Percentiles rank a stretch among this genome's conserved stretches.
Evolutionary conservation across 306 rosid species (phyloP).

Genomic region (Ammopiptanthus mongolicus): DNA sequence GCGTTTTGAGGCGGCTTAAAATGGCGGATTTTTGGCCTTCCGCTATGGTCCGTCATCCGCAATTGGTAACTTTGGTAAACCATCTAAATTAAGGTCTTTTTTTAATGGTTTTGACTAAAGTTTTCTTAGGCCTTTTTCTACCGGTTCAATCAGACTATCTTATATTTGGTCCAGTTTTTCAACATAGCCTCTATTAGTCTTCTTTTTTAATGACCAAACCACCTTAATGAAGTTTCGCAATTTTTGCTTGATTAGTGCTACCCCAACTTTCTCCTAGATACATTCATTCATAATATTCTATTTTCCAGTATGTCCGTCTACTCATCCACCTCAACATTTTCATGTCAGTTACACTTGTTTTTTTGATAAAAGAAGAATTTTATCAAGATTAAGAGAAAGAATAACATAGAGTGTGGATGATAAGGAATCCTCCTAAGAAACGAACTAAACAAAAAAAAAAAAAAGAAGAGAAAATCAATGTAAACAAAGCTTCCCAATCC

Average conservation of each 20-base stretch:
- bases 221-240: not conserved
- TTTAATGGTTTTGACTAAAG: not conserved
- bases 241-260: not conserved
- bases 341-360: not conserved
- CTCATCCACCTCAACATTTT: not conserved
- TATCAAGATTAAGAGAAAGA: too few species aligned
- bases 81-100: not conserved
- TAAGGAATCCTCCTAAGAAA: too few species aligned
- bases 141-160: not conserved
- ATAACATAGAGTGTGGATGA: too few species aligned
- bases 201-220: not conserved
- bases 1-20: too few species aligned
- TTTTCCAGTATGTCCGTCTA: not conserved
- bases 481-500: too few species aligned
- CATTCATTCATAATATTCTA: not conserved
- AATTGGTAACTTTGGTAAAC: not conserved
- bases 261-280: not conserved
- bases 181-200: not conserved
- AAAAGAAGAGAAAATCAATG: too few species aligned
- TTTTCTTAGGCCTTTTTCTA: not conserved
- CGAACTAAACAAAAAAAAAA: too few species aligned
- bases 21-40: too few species aligned
- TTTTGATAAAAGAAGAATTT: not conserved
- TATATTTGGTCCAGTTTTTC: not conserved
- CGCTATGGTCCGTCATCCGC: too few species aligned